A percentile compares a stretch with the other conserved stretches of the same genome.
Evolutionary conservation across 208 protist genomes (phyloP).

Genomic region (Crithidia fasciculata): DNA sequence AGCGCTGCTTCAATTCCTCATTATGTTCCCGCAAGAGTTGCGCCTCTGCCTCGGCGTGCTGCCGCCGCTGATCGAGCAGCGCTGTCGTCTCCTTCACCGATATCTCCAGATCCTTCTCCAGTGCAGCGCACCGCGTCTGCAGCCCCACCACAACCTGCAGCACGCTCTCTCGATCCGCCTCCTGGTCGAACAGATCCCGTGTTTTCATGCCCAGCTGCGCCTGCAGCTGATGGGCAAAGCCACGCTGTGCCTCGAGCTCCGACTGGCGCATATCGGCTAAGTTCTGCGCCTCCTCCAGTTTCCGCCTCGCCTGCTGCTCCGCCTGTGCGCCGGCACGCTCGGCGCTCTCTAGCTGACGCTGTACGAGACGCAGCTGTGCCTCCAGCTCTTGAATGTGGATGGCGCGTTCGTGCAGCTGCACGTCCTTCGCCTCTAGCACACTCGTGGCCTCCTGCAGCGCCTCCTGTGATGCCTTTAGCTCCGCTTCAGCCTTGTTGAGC

Average conservation of each 20-base stretch:
- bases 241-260: constrained; percentile 34
- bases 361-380: constrained; percentile 18
- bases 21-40: constrained; percentile 15
- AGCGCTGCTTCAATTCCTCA: constrained; percentile 28
- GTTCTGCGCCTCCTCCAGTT: constrained; percentile 15
- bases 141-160: constrained; percentile 20
- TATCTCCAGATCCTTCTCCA: constrained; percentile 21
- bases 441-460: constrained; percentile 15
- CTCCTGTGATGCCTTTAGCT: background rate
- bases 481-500: constrained; percentile 15
- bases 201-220: constrained; percentile 26
- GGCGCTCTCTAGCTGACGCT: constrained; percentile 21
- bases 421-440: constrained; percentile 28
- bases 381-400: constrained; percentile 33
- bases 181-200: constrained; percentile 24
- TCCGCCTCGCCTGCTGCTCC: background rate
- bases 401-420: constrained; percentile 30
- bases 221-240: constrained; percentile 29
- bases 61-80: constrained; percentile 14
- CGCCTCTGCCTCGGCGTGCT: constrained; percentile 17
- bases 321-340: background rate
- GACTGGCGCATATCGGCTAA: constrained; percentile 16
- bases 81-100: constrained; percentile 20
- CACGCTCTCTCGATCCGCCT: constrained; percentile 40
- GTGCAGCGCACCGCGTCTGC: constrained; percentile 7